A percentile compares a stretch with the other conserved stretches of the same genome.
Conservation (phyloP, 768 basidiomycete species). For the Hygrophorus pudorinus region DNA sequence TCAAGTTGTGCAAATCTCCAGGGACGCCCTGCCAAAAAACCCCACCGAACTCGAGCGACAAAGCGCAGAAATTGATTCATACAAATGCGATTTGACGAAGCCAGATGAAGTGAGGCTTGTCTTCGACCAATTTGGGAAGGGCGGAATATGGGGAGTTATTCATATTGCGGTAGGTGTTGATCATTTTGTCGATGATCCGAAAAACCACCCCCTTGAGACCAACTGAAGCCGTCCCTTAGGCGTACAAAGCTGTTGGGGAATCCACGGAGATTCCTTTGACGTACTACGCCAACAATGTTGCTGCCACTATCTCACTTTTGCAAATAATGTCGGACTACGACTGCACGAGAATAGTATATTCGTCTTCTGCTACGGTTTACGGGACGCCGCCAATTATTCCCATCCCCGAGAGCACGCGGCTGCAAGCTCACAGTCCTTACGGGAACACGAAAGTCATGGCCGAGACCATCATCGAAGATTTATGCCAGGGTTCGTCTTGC, state of each 20-base stretch:
- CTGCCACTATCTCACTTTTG: slow-evolving; percentile 76
- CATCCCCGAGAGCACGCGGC: slow-evolving; percentile 84
- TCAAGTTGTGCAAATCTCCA: slow-evolving; percentile 74
- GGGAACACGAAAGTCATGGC: slow-evolving; percentile 95
- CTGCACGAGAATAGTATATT: slow-evolving; percentile 87
- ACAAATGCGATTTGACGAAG: slow-evolving; percentile 67
- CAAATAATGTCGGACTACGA: slow-evolving; percentile 81
- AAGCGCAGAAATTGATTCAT: slow-evolving; percentile 61
- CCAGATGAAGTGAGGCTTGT: slow-evolving; percentile 62
- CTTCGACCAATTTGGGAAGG: slow-evolving; percentile 78
- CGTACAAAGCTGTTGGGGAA: slow-evolving; percentile 97
- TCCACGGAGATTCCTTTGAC: slow-evolving; percentile 86
- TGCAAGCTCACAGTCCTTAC: slow-evolving; percentile 87
- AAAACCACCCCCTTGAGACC: too few species aligned
- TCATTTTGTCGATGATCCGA: too few species aligned
- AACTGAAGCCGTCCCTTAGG: slow-evolving; percentile 33
- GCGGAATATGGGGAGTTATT: slow-evolving; percentile 93
- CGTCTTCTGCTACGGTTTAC: slow-evolving; percentile 97
- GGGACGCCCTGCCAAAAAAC: slow-evolving; percentile 54
- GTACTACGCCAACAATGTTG: slow-evolving; percentile 93
- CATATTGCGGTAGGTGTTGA: slow-evolving; percentile 75
- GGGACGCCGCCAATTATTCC: slow-evolving; percentile 88
- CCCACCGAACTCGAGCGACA: slow-evolving; percentile 60
- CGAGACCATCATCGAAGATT: slow-evolving; percentile 82
- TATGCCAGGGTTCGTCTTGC: slow-evolving; percentile 57